A percentile compares a stretch with the other conserved stretches of the same genome.
Evolutionary conservation across 345 rosid species (phyloP).

Genomic region (Gossypium mustelinum): DNA sequence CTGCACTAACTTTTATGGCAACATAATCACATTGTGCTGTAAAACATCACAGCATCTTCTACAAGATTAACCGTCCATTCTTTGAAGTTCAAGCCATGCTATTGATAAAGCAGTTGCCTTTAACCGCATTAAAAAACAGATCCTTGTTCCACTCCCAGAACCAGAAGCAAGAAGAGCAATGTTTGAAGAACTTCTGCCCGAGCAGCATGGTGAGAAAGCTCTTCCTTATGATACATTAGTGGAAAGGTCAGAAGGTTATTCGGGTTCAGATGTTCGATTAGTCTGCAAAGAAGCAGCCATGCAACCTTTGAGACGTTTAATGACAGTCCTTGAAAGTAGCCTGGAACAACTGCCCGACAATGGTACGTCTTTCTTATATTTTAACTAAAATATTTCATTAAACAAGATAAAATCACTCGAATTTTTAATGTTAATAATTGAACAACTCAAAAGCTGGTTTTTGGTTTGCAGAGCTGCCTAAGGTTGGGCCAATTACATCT

Average conservation of each 20-base stretch:
- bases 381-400: background rate
- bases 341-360: slow-evolving; percentile 67
- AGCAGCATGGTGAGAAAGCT: slow-evolving; percentile 42
- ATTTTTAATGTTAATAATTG: too few relatives aligned
- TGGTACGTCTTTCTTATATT: slow-evolving; percentile 39
- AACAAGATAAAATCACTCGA: background rate
- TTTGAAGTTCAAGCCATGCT: background rate
- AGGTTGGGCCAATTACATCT: slow-evolving; percentile 62
- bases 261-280: slow-evolving; percentile 90
- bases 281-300: slow-evolving; percentile 93
- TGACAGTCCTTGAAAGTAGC: slow-evolving; percentile 58
- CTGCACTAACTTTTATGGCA: background rate
- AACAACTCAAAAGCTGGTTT: background rate
- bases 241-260: slow-evolving; percentile 73
- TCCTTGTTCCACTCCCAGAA: slow-evolving; percentile 94
- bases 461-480: slow-evolving; percentile 64
- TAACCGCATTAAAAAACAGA: slow-evolving; percentile 47
- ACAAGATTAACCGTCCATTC: background rate
- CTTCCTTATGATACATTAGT: slow-evolving; percentile 76
- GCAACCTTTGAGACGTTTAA: slow-evolving; percentile 85
- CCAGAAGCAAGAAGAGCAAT: slow-evolving; percentile 92
- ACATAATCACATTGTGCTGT: background rate
- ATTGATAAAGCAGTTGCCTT: slow-evolving; percentile 18
- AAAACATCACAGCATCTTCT: background rate
- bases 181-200: slow-evolving; percentile 76